phyloP scores from a whole-genome alignment of 768 basidiomycete genomes.

The Phanerochaete carnosa region DNA sequence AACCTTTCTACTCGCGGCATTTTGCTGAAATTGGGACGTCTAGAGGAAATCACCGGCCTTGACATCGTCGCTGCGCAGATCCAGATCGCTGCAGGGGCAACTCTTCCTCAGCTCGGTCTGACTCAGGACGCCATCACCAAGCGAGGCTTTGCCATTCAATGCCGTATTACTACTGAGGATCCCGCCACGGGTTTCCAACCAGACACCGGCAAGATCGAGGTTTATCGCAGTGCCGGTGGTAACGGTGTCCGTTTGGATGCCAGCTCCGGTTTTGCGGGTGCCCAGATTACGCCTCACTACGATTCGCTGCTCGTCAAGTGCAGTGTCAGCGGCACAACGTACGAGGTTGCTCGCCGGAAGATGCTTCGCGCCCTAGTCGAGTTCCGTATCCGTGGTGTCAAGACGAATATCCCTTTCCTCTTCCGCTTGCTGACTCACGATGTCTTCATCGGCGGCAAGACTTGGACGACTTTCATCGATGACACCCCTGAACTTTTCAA shows the following conservation, averaged over 20 bases:
- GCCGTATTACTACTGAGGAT: constrained; percentile 98
- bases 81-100: constrained; percentile 98
- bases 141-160: constrained; percentile 97
- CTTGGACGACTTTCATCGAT: constrained; percentile 99
- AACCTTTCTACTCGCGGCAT: neutral
- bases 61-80: constrained; percentile 99
- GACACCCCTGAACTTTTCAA: constrained; percentile 99
- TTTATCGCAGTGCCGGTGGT: constrained; percentile 97
- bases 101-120: constrained; percentile 90
- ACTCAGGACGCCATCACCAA: constrained; percentile 95
- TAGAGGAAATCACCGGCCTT: constrained; percentile 99
- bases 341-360: constrained; percentile 97
- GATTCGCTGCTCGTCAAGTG: constrained; percentile 98
- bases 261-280: constrained; percentile 96
- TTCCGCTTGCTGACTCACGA: constrained; percentile 97
- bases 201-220: constrained; percentile 98
- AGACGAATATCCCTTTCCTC: constrained; percentile 99
- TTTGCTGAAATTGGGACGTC: neutral
- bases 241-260: constrained; percentile 98
- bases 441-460: constrained; percentile 92
- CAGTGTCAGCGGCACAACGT: constrained; percentile 93
- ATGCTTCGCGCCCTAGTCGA: constrained; percentile 99
- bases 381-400: constrained; percentile 98
- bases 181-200: constrained; percentile 91
- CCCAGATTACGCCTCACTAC: constrained; percentile 99